Percentiles rank a stretch among this genome's conserved stretches.
phyloP scores from a whole-genome alignment of 2,329 filamentous ascomycete genomes.

The Xylariales sp. region DNA sequence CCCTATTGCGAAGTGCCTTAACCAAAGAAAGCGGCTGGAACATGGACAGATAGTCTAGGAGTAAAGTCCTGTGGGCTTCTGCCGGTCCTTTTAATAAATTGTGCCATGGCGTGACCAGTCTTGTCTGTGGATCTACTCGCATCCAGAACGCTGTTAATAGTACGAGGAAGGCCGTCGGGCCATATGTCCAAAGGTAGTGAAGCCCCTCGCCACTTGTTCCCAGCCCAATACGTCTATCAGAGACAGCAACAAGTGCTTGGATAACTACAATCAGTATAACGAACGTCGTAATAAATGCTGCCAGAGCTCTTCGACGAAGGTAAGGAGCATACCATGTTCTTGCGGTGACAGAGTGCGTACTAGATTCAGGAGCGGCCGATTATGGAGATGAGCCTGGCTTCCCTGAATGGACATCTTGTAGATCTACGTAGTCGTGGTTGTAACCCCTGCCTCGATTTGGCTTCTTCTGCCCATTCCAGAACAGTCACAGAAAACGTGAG shows the following conservation, averaged over 20 bases:
- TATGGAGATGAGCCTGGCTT: too few relatives aligned
- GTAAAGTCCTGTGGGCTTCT: conserved; percentile 26
- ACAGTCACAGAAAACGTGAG: too few relatives aligned
- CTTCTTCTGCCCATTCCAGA: too few relatives aligned
- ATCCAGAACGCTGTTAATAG: conserved; percentile 29
- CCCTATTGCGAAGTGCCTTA: conserved; percentile 26
- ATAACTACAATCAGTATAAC: conserved; percentile 2
- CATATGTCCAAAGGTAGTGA: conserved; percentile 34
- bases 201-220: conserved; percentile 3
- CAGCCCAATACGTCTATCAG: conserved; percentile 5
- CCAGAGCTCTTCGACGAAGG: conserved; percentile 12
- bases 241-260: conserved; percentile 5
- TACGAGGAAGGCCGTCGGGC: conserved; percentile 28
- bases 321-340: conserved; percentile 6
- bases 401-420: too few relatives aligned
- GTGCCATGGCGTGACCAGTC: conserved; percentile 32
- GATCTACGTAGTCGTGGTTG: too few relatives aligned
- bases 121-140: conserved; percentile 35
- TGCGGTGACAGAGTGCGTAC: too few relatives aligned
- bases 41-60: conserved; percentile 32
- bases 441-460: too few relatives aligned
- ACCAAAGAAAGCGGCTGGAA: conserved; percentile 23
- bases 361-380: too few relatives aligned
- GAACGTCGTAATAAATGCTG: conserved; percentile 1
- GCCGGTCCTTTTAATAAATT: conserved; percentile 26